Evolutionary conservation across 306 rosid genomes (phyloP).

Genomic region (Canavalia gladiata): DNA sequence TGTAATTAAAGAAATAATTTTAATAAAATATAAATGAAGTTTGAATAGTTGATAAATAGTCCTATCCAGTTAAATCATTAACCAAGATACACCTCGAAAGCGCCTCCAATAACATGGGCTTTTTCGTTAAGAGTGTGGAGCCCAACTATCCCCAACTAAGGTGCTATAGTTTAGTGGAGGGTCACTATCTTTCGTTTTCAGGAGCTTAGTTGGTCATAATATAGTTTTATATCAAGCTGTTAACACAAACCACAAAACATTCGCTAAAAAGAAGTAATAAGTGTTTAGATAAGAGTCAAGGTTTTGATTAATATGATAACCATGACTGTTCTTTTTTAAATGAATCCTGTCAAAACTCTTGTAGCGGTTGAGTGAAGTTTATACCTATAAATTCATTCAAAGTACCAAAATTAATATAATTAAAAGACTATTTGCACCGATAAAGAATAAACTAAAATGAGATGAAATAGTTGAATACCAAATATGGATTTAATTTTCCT

Average conservation of each 20-base stretch:
- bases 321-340: conserved; percentile 41
- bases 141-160: conserved; percentile 35
- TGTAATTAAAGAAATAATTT: not conserved
- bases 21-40: not conserved
- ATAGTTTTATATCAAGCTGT: not conserved
- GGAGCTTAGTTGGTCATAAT: conserved; percentile 16
- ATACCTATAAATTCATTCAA: not conserved
- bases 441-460: not conserved
- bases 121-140: conserved; percentile 51
- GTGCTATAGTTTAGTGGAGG: conserved; percentile 51
- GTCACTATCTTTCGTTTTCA: conserved; percentile 44
- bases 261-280: conserved; percentile 21
- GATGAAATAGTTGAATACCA: not conserved
- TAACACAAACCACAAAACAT: conserved; percentile 22
- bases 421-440: not conserved
- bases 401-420: not conserved
- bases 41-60: not conserved
- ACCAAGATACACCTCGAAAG: not conserved
- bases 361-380: not conserved
- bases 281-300: conserved; percentile 32
- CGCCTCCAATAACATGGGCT: conserved; percentile 35
- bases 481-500: not conserved
- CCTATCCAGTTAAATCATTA: not conserved
- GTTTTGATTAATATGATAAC: conserved; percentile 9
- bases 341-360: conserved; percentile 23